A percentile compares a stretch with the other conserved stretches of the same genome.
These are phyloP conservation scores for Metschnikowia cerradonensis DNA, from an alignment of 805 yeast genomes.

Conservation along the genomic window DNA sequence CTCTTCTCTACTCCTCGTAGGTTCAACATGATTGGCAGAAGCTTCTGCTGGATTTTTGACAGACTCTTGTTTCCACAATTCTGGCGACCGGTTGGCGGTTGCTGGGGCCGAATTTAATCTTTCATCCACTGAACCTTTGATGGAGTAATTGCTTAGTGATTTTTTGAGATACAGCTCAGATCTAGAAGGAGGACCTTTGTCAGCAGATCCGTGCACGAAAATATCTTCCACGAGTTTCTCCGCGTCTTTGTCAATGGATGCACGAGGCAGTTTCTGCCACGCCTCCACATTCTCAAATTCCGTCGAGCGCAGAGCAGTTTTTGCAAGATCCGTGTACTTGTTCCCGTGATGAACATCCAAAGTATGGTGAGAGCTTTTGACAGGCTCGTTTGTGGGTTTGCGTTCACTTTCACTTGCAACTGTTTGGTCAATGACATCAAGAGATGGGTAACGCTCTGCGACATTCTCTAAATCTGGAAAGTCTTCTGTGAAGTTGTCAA, in stretches of 20 bases:
- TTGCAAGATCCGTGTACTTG: not conserved
- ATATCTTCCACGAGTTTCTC: slow-evolving; percentile 39
- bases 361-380: not conserved
- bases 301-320: not conserved
- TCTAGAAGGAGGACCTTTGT: not conserved
- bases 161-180: not conserved
- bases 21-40: not conserved
- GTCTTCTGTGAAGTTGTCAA: slow-evolving; percentile 7
- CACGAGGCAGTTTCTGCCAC: slow-evolving; percentile 28
- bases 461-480: slow-evolving; percentile 40
- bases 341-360: not conserved
- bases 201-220: slow-evolving; percentile 20
- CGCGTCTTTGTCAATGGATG: slow-evolving; percentile 27
- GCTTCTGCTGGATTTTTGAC: not conserved
- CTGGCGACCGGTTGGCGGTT: not conserved
- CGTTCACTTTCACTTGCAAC: not conserved
- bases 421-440: slow-evolving; percentile 29
- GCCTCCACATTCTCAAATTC: slow-evolving; percentile 23
- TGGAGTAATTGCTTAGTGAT: not conserved
- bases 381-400: not conserved
- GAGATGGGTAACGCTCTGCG: slow-evolving; percentile 50
- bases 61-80: slow-evolving; percentile 1
- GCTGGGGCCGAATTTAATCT: not conserved
- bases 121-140: not conserved
- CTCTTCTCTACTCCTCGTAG: not conserved